Base-by-base conservation (phyloP, 2,329 filamentous ascomycete genomes). In the Pseudomassariella vexata region DNA sequence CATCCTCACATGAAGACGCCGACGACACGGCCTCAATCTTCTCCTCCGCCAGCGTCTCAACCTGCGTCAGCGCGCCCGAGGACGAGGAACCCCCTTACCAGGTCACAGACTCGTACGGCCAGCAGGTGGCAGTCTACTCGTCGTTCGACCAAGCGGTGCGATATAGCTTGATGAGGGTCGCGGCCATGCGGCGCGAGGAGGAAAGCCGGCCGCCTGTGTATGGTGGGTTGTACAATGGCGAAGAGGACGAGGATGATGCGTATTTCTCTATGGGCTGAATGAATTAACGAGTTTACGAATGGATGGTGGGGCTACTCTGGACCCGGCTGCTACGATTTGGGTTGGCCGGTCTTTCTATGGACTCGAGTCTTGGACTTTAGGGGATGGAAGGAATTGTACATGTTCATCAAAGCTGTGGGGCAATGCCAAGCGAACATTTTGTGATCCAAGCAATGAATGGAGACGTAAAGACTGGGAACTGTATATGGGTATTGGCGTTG, bases 111-210 rank as follows among this genome's bases (percentile, higher is more conserved):
- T 22, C 44, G 38, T 19, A 45, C 38, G 50, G 46, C 20, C 40
- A 41, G 11, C 44, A 43, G 21, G 50, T 56, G 37, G 40, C 47
- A 23, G 46, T 52, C 22, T 56, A 55, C 37, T 38, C 46, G 5
- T 56, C 53, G 23, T 43, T 56, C 24, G 51, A 53, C 25, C 49
- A 52, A 24, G 53, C 53, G 4, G 50, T 47, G 5, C 41, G 45
- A 16, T 46, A 49, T 35, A 49, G 48, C 37, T 42, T 40, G n/a
- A 35, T 41, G 31, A 25, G 32, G 8, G 30, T 44, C 19, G 48
- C 49, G 30, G 41, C 36, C 16, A 36, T 39, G 20, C 35, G 28
- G 31, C 33, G 31, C 24, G 27, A 37, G 15, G 33, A 42, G 39
- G 28, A 34, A 38, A 31, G 47, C 11, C n/a, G n/a, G 26, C 35